Evolutionary conservation across 2,329 filamentous ascomycete genomes (phyloP), one percentile per base, ranked within the genome.

Genomic region (Aspergillus fumigatiaffinis): DNA sequence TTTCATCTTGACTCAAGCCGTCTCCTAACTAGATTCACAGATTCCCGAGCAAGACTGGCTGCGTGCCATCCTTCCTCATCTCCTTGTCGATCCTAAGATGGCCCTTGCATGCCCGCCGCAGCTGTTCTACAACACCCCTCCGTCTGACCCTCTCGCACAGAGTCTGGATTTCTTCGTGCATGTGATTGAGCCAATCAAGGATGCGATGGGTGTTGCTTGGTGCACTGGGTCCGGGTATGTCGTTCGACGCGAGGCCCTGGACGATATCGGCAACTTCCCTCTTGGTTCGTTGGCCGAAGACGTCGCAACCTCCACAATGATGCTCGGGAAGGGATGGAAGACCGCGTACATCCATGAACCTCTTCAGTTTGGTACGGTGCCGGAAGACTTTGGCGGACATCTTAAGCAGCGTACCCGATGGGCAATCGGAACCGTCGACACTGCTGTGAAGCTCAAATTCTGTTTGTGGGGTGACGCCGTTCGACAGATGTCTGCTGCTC

Each of bases 221-320:
- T 86, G 84, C 63, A 84, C 82, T n/a, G 85, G 85, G 4, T 87
- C 84, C 4, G 85, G 85, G 6, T 87, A 85, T 61, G 73, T 84
- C 4, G 78, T 81, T 28, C 82, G 84, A 3, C 82, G 84, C n/a
- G 71, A 79, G 53, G 85, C 85, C 5, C 74, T 88, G 3, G 81
- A 84, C 20, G 77, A 82, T 21, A 86, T 87, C 58, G 85, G 84
- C 63, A 83, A 84, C 62, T 87, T 85, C 60, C 85, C 84, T 0
- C 77, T 82, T 1, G 83, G 80, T 14, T 85, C 82, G 4, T 72
- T 87, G 7, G 80, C 83, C 4, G 85, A 88, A 67, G 85, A 88
- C 65, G 80, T 84, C 2, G 80, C 79, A 51, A 85, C 81, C 2
- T 86, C 84, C 5, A 83, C 80, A 1, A 72, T 84, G 29, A 80